Evolutionary conservation across 345 rosid species (phyloP).

Genomic region (Zanthoxylum bungeanum): DNA sequence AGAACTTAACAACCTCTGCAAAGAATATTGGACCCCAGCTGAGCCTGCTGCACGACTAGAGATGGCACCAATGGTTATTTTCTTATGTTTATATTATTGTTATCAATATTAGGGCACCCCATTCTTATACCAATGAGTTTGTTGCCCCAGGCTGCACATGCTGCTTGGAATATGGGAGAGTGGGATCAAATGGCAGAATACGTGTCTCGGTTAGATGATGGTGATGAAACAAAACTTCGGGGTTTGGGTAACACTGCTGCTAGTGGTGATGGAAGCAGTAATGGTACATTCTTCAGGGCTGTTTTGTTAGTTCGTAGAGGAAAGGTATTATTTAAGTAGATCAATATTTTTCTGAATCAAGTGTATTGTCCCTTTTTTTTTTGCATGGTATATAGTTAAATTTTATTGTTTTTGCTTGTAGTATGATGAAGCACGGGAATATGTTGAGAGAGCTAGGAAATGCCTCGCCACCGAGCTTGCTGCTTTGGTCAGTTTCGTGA

Average conservation of each 20-base stretch:
- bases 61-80: slow-evolving; percentile 97
- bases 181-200: slow-evolving; percentile 99
- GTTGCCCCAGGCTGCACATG: slow-evolving; percentile 70
- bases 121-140: slow-evolving; percentile 19
- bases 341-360: neutral
- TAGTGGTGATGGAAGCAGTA: slow-evolving; percentile 90
- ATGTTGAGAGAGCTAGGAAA: slow-evolving; percentile 93
- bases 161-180: slow-evolving; percentile 99
- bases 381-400: neutral
- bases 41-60: slow-evolving; percentile 95
- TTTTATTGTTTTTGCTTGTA: slow-evolving; percentile 22
- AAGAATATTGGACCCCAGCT: slow-evolving; percentile 97
- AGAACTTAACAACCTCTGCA: slow-evolving; percentile 92
- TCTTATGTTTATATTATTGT: slow-evolving; percentile 19
- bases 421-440: slow-evolving; percentile 95
- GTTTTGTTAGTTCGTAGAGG: slow-evolving; percentile 78
- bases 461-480: slow-evolving; percentile 99
- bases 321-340: slow-evolving; percentile 42
- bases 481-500: slow-evolving; percentile 71
- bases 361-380: slow-evolving; percentile 2
- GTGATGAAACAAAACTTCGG: slow-evolving; percentile 86
- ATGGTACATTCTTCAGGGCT: slow-evolving; percentile 95
- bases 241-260: slow-evolving; percentile 83
- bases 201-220: slow-evolving; percentile 91
- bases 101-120: slow-evolving; percentile 4